These are phyloP conservation scores for Passiflora organensis DNA, from an alignment of 345 rosid genomes.

Conservation along the genomic window DNA sequence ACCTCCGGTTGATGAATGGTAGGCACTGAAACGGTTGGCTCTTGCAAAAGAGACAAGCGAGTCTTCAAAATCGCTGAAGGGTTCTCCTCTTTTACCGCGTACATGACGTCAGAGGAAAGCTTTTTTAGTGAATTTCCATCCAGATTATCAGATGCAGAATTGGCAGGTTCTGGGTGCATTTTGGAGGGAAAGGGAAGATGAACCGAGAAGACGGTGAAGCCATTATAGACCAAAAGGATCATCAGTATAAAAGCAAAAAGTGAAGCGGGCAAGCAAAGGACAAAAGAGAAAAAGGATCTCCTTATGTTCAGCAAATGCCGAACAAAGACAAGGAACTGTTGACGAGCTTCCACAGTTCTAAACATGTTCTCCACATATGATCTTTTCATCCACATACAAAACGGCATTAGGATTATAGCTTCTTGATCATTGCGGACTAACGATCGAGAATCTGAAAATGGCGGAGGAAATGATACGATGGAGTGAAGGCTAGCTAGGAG, in stretches of 20 bases:
- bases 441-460: not conserved
- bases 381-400: not conserved
- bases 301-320: conserved; percentile 17
- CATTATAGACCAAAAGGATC: conserved; percentile 59
- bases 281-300: conserved; percentile 34
- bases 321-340: conserved; percentile 9
- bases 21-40: conserved; percentile 14
- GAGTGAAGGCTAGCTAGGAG: not conserved
- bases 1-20: conserved; percentile 13
- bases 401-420: not conserved
- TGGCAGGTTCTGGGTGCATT: conserved; percentile 21
- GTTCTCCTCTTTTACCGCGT: conserved; percentile 47
- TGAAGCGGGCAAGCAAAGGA: conserved; percentile 51
- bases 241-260: conserved; percentile 57
- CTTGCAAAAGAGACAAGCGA: conserved; percentile 26
- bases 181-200: conserved; percentile 43
- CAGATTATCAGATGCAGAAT: conserved; percentile 19
- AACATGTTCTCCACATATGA: not conserved
- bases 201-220: conserved; percentile 60
- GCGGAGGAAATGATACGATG: conserved; percentile 6
- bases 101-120: conserved; percentile 33
- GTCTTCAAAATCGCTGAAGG: conserved; percentile 31
- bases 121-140: conserved; percentile 24
- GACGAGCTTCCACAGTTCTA: not conserved
- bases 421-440: conserved; percentile 2